These are phyloP conservation scores for Halophytophthora polymorphica DNA, from an alignment of 352 stramenopile genomes.

Conservation along the genomic window DNA sequence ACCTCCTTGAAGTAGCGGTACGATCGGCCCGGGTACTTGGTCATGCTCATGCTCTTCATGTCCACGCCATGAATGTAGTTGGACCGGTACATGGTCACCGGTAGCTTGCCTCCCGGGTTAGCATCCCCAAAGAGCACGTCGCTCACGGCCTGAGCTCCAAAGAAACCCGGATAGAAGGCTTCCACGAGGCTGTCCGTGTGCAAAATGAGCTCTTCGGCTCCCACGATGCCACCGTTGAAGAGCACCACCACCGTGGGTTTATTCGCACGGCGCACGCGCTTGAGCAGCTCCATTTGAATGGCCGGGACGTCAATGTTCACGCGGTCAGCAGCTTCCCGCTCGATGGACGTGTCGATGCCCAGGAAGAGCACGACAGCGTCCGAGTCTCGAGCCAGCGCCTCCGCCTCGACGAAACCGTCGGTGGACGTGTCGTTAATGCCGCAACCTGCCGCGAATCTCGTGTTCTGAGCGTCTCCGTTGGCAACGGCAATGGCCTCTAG, in stretches of 20 bases:
- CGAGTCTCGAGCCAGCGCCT: constrained; percentile 30
- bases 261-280: constrained; percentile 48
- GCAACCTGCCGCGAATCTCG: constrained; percentile 33
- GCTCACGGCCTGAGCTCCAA: constrained; percentile 71
- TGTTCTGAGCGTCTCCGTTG: constrained; percentile 43
- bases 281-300: constrained; percentile 76
- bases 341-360: constrained; percentile 80
- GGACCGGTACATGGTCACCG: constrained; percentile 85
- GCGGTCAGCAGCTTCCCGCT: constrained; percentile 71
- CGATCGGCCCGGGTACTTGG: constrained; percentile 81
- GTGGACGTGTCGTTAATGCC: constrained; percentile 69
- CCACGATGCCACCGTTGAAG: constrained; percentile 85
- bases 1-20: constrained; percentile 91
- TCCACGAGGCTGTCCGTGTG: constrained; percentile 67
- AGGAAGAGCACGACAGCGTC: constrained; percentile 77
- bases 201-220: constrained; percentile 65
- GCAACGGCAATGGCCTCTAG: constrained; percentile 55
- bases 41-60: constrained; percentile 92
- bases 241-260: constrained; percentile 83
- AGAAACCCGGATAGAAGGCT: constrained; percentile 83
- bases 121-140: constrained; percentile 82
- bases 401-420: constrained; percentile 44
- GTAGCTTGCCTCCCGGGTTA: constrained; percentile 79
- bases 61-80: constrained; percentile 68
- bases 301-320: constrained; percentile 66